phyloP scores from a whole-genome alignment of 768 basidiomycete genomes.

The Suillus variegatus region DNA sequence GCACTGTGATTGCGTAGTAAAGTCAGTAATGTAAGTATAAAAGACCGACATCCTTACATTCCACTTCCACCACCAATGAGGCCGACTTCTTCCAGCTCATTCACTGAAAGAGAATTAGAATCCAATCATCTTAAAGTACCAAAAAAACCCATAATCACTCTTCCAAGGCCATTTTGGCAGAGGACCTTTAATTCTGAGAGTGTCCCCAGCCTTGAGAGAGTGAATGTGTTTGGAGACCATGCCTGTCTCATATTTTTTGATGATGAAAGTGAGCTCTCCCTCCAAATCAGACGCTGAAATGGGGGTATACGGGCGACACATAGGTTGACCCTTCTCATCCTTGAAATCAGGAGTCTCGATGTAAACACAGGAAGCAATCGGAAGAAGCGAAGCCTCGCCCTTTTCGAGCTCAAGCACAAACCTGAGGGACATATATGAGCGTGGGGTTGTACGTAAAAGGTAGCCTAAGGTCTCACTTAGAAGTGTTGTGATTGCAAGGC shows the following conservation, averaged over 20 bases:
- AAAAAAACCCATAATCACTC: constrained; percentile 40
- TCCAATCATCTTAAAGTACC: constrained; percentile 1
- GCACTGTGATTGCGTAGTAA: constrained; percentile 46
- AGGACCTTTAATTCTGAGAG: constrained; percentile 87
- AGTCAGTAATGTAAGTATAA: neutral
- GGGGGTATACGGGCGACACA: constrained; percentile 93
- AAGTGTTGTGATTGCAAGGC: constrained; percentile 94
- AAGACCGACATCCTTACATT: constrained; percentile 52
- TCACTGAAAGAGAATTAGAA: constrained; percentile 46
- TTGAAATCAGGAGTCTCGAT: constrained; percentile 74
- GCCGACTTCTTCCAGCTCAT: constrained; percentile 83
- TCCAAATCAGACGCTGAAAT: constrained; percentile 73
- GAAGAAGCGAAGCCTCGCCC: constrained; percentile 74
- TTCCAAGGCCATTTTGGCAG: constrained; percentile 87
- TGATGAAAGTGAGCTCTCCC: constrained; percentile 76
- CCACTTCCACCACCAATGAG: constrained; percentile 94
- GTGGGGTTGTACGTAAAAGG: neutral
- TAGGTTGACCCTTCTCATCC: constrained; percentile 82
- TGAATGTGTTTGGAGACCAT: constrained; percentile 85
- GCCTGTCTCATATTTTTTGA: constrained; percentile 86
- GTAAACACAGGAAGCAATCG: constrained; percentile 76
- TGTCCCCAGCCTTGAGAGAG: constrained; percentile 78
- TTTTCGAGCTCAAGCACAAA: constrained; percentile 83
- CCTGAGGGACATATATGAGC: constrained; percentile 35
- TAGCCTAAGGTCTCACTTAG: constrained; percentile 49